Base-by-base conservation (phyloP, 2,329 filamentous ascomycete species). In the Epichloe scottii region DNA sequence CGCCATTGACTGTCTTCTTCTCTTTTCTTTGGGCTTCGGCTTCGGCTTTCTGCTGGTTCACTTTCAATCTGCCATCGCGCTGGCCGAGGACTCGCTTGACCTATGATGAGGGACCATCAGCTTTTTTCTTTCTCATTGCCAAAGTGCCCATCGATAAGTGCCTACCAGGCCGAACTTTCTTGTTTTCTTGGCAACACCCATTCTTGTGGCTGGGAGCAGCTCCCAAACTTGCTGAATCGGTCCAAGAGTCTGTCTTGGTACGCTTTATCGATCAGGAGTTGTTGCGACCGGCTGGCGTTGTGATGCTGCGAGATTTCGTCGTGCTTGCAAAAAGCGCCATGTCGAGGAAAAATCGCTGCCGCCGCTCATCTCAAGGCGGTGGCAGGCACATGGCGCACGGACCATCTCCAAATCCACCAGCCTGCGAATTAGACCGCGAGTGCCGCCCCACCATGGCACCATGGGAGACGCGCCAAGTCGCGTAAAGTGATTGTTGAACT, bases 131-230 rank as follows among this genome's bases (percentile, higher is more conserved):
- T 39, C 2, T 35, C 4, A n/a, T 55, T 49, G 51, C 21, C 33
- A 26, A 2, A 30, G 11, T 30, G 47, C 53, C 58, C 62, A 65
- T 68, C 63, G 57, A 64, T 61, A 60, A 57, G 51, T 48, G 54
- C 70, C 54, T 62, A 80, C 79, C 65, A 77, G 73, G 47, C 82
- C 91, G 67, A 95, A 97, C 73, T 96, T 96, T 73, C 90, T 83
- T 49, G 88, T 95, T 67, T 84, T 88, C 74, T 95, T 95, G 56
- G 84, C 81, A 59, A 89, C 81, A 70, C 89, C 90, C 91, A 96
- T 96, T 55, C 52, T 58, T 45, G 42, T 53, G 43, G 30, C 15
- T 40, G 45, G 2, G n/a, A 23, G 21, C 21, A 26, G 23, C 4
- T 44, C 12, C 41, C 39, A 33, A 17, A 17, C 19, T 40, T 17